Percentiles rank a stretch among this genome's conserved stretches.
Evolutionary conservation across 75 land plant species (phyloP).

Genomic region (Ceratopteris richardii): DNA sequence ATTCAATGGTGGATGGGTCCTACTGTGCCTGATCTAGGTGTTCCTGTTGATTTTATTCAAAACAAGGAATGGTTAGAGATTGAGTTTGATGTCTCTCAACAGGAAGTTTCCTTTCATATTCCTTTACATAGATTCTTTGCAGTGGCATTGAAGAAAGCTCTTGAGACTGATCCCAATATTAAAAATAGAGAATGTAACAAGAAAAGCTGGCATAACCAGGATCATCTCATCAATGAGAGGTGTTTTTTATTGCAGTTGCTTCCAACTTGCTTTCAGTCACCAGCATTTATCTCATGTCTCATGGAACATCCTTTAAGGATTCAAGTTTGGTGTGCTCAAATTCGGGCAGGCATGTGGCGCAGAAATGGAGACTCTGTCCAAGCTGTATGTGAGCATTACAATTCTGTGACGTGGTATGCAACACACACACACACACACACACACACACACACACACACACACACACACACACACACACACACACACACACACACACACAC

Average conservation of each 20-base stretch:
- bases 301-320: constrained; percentile 92
- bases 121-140: constrained; percentile 86
- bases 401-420: constrained; percentile 66
- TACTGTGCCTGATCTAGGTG: constrained; percentile 6
- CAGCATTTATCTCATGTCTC: constrained; percentile 61
- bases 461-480: no score
- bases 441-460: no score
- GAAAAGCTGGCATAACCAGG: background rate
- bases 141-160: constrained; percentile 45
- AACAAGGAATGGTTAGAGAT: constrained; percentile 56
- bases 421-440: no score
- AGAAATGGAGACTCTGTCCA: constrained; percentile 73
- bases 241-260: constrained; percentile 2
- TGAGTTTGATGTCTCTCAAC: constrained; percentile 73
- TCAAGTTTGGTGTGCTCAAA: constrained; percentile 85
- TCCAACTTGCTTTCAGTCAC: constrained; percentile 1
- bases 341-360: constrained; percentile 95
- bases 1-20: constrained; percentile 1
- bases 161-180: constrained; percentile 27
- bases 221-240: background rate
- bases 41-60: constrained; percentile 1
- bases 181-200: background rate
- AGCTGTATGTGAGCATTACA: constrained; percentile 51
- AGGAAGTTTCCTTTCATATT: constrained; percentile 80
- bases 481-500: no score